phyloP scores from a whole-genome alignment of 257 asterid genomes.

The Knoxia roxburghii region DNA sequence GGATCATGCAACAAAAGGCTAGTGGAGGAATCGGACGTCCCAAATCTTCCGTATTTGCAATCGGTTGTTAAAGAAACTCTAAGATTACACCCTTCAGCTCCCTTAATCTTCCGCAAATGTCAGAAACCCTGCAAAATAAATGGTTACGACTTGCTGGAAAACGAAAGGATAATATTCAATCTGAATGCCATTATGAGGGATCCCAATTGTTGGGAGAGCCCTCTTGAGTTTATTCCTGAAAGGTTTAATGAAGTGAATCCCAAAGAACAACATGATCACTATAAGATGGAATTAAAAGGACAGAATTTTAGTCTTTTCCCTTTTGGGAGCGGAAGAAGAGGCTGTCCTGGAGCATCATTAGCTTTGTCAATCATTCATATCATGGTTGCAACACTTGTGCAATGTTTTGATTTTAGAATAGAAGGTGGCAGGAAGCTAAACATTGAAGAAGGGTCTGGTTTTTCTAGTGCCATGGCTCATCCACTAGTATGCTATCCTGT shows the following conservation, averaged over 20 bases:
- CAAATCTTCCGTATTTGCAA: neutral
- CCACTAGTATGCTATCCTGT: neutral
- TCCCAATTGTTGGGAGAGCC: neutral
- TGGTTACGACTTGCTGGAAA: neutral
- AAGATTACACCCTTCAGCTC: neutral
- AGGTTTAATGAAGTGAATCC: too few relatives aligned
- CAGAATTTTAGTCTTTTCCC: neutral
- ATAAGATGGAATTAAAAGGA: neutral
- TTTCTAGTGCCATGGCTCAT: neutral
- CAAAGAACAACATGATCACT: neutral
- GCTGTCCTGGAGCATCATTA: neutral
- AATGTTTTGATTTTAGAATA: neutral
- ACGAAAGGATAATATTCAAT: too few relatives aligned
- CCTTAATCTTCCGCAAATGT: neutral
- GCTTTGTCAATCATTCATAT: neutral
- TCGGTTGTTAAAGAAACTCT: neutral
- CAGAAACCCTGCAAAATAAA: neutral
- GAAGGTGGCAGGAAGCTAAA: neutral
- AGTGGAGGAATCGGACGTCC: neutral
- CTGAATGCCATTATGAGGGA: neutral
- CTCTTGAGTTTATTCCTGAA: neutral
- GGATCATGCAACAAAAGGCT: neutral
- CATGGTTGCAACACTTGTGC: neutral
- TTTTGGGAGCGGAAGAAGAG: neutral
- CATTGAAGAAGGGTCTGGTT: neutral